A percentile compares a stretch with the other conserved stretches of the same genome.
Conservation (phyloP, 768 basidiomycete genomes). For the Psilocybe tampanensis region DNA sequence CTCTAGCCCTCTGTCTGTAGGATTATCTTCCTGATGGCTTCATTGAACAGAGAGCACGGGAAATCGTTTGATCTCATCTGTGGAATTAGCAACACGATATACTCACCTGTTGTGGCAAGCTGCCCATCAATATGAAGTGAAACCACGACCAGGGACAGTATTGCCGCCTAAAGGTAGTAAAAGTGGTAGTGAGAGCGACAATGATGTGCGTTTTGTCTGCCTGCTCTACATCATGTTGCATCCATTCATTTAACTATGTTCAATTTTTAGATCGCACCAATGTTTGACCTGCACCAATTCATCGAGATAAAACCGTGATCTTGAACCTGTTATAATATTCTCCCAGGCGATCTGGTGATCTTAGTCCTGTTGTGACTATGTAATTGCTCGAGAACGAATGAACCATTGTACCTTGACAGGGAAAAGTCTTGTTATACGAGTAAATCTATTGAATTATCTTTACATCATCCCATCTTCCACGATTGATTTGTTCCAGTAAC, state of each 20-base stretch:
- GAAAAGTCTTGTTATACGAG: no score
- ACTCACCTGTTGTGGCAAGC: constrained; percentile 62
- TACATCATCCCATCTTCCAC: constrained; percentile 69
- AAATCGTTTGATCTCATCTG: constrained; percentile 53
- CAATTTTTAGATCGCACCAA: constrained; percentile 43
- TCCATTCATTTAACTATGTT: neutral
- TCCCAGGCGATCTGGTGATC: no score
- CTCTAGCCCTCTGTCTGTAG: neutral
- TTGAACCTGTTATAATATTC: no score
- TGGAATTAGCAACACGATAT: constrained; percentile 70
- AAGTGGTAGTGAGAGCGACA: constrained; percentile 34
- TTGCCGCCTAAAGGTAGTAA: constrained; percentile 40
- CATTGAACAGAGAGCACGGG: constrained; percentile 48
- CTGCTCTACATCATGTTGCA: neutral
- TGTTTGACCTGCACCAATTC: constrained; percentile 57
- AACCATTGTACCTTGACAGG: no score
- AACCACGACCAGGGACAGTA: constrained; percentile 48
- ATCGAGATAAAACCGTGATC: constrained; percentile 46
- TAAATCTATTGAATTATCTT: constrained; percentile 7
- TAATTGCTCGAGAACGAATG: no score
- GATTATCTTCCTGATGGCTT: neutral
- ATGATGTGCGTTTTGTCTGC: constrained; percentile 33
- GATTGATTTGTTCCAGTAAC: constrained; percentile 51
- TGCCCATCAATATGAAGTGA: constrained; percentile 52
- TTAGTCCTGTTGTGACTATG: no score